These are phyloP conservation scores for Rhodamnia argentea DNA, from an alignment of 345 rosid species.

Conservation along the genomic window DNA sequence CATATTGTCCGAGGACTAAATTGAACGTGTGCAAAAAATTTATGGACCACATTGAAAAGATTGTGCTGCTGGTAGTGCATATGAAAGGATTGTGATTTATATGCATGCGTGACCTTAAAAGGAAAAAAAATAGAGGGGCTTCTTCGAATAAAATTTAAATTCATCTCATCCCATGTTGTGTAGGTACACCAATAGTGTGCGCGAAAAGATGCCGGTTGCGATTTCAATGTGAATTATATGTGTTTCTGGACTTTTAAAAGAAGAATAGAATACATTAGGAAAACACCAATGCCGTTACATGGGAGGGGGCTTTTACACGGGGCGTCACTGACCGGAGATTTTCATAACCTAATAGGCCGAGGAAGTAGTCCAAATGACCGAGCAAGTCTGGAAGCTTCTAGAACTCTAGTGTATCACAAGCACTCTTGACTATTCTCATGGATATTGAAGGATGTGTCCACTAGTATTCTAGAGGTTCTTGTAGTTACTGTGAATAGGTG, in stretches of 20 bases:
- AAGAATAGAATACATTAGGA: not conserved
- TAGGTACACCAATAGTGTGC: not conserved
- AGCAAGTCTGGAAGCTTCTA: not conserved
- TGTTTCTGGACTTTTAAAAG: not conserved
- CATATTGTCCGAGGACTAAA: too few relatives aligned
- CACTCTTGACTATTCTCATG: not conserved
- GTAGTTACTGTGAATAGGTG: not conserved
- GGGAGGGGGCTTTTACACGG: not conserved
- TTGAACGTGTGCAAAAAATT: too few relatives aligned
- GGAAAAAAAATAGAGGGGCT: not conserved
- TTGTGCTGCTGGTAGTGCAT: not conserved
- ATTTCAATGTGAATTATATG: not conserved
- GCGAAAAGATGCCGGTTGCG: not conserved
- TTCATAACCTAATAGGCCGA: not conserved
- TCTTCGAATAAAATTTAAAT: not conserved
- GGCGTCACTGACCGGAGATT: not conserved
- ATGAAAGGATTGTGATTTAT: not conserved
- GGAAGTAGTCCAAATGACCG: not conserved
- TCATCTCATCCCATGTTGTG: not conserved
- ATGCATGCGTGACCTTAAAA: not conserved
- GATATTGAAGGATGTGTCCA: not conserved
- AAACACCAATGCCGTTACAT: not conserved
- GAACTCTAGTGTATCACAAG: not conserved
- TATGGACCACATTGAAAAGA: too few relatives aligned
- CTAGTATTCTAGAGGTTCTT: not conserved